A percentile compares a stretch with the other conserved stretches of the same genome.
Evolutionary conservation across 331 rosid species (phyloP).

Genomic region (Spiraea crenata): DNA sequence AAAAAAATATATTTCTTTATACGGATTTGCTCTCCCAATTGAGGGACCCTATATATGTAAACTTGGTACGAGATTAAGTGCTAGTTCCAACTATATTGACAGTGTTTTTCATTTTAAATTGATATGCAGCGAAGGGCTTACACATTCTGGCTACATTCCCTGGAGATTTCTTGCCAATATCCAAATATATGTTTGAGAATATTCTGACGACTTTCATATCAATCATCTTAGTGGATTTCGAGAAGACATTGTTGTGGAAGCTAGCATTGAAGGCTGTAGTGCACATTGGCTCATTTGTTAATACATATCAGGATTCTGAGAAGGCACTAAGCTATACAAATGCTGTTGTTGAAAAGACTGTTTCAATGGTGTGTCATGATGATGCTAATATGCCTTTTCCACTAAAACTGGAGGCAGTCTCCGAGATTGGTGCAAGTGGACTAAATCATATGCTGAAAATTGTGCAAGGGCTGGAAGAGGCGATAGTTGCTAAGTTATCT

Average conservation of each 20-base stretch:
- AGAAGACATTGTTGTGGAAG: conserved; percentile 59
- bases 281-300: conserved; percentile 65
- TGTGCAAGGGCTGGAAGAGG: conserved; percentile 65
- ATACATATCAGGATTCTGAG: conserved; percentile 51
- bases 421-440: conserved; percentile 68
- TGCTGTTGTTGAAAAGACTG: conserved; percentile 56
- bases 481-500: conserved; percentile 50
- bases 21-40: conserved; percentile 2
- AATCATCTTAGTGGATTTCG: conserved; percentile 52
- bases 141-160: conserved; percentile 71
- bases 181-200: conserved; percentile 48
- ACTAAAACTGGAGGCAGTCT: conserved; percentile 68
- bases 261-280: conserved; percentile 63
- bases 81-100: conserved; percentile 25
- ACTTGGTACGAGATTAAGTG: neutral
- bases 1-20: neutral
- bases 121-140: conserved; percentile 79
- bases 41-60: neutral
- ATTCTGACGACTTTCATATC: conserved; percentile 65
- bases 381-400: conserved; percentile 54
- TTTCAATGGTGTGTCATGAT: conserved; percentile 49
- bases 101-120: conserved; percentile 24
- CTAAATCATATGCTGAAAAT: conserved; percentile 60
- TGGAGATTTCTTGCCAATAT: conserved; percentile 60
- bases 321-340: conserved; percentile 53